A percentile compares a stretch with the other conserved stretches of the same genome.
phyloP scores from a whole-genome alignment of 2,329 filamentous ascomycete species.

The Chaetomiaceae sp. region DNA sequence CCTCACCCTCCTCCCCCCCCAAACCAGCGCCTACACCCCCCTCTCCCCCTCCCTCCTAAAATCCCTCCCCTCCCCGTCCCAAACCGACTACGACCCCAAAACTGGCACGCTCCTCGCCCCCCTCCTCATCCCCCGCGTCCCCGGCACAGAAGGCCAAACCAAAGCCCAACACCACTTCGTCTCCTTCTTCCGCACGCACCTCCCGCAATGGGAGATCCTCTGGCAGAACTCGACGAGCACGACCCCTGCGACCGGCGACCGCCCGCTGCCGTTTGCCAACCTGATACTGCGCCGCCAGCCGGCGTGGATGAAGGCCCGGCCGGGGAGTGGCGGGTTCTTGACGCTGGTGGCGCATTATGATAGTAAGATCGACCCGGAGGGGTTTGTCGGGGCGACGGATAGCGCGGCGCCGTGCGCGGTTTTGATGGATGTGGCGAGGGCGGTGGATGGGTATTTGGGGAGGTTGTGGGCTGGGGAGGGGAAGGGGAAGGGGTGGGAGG shows the following conservation, averaged over 20 bases:
- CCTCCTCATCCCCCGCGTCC: slow-evolving; percentile 82
- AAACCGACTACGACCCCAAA: slow-evolving; percentile 72
- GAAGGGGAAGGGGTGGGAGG: slow-evolving; percentile 45
- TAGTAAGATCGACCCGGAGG: slow-evolving; percentile 64
- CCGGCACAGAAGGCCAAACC: slow-evolving; percentile 71
- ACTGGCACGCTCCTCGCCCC: slow-evolving; percentile 69
- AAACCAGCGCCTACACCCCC: slow-evolving; percentile 22
- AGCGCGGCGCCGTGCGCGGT: slow-evolving; percentile 82
- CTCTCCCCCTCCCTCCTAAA: slow-evolving; percentile 27
- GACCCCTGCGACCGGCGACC: slow-evolving; percentile 68
- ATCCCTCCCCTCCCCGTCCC: slow-evolving; percentile 56
- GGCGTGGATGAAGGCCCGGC: slow-evolving; percentile 54
- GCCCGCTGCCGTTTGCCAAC: slow-evolving; percentile 67
- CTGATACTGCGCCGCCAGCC: slow-evolving; percentile 73
- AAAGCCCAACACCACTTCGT: slow-evolving; percentile 76
- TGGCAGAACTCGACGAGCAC: slow-evolving; percentile 85
- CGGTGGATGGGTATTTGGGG: slow-evolving; percentile 65
- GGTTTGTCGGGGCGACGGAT: slow-evolving; percentile 81
- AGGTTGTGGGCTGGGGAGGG: slow-evolving; percentile 62
- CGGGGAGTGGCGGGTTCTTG: slow-evolving; percentile 66
- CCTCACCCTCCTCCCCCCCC: not conserved
- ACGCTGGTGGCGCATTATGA: slow-evolving; percentile 84
- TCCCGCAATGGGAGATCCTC: slow-evolving; percentile 77
- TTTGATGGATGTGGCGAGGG: slow-evolving; percentile 70
- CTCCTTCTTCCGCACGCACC: slow-evolving; percentile 69